These are phyloP conservation scores for Aspergillus quadrilineatus DNA, from an alignment of 2,329 filamentous ascomycete species.

Conservation along the genomic window DNA sequence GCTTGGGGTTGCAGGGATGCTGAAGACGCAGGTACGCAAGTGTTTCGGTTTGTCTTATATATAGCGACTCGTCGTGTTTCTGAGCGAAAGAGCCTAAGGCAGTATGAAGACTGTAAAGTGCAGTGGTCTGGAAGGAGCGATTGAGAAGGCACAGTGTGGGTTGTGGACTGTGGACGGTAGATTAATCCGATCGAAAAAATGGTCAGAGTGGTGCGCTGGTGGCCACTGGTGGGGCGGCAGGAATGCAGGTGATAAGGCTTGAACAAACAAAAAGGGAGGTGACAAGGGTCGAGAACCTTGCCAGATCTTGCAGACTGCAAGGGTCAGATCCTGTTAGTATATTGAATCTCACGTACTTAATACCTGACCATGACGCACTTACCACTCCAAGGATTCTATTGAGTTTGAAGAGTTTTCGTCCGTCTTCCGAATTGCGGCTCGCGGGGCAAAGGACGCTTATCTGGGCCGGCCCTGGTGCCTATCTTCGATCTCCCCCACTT, in stretches of 20 bases:
- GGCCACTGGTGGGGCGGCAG: background rate
- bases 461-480: background rate
- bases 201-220: slow-evolving; percentile 2
- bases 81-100: background rate
- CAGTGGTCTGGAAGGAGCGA: slow-evolving; percentile 9
- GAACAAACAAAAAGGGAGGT: background rate
- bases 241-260: slow-evolving; percentile 9
- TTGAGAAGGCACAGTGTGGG: slow-evolving; percentile 1
- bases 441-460: slow-evolving; percentile 6
- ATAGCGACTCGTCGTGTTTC: background rate
- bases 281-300: slow-evolving; percentile 7
- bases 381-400: background rate
- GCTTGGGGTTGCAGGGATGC: slow-evolving; percentile 5
- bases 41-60: slow-evolving; percentile 1
- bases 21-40: background rate
- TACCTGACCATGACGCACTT: background rate
- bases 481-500: slow-evolving; percentile 1
- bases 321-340: background rate
- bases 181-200: slow-evolving; percentile 10
- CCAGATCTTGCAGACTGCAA: slow-evolving; percentile 6
- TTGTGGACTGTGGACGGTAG: slow-evolving; percentile 2
- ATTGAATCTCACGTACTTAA: background rate
- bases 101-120: background rate
- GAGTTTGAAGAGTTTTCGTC: slow-evolving; percentile 9
- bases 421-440: background rate